A percentile compares a stretch with the other conserved stretches of the same genome.
phyloP scores from a whole-genome alignment of 805 yeast species.

The Cyberlindnera misumaiensis region DNA sequence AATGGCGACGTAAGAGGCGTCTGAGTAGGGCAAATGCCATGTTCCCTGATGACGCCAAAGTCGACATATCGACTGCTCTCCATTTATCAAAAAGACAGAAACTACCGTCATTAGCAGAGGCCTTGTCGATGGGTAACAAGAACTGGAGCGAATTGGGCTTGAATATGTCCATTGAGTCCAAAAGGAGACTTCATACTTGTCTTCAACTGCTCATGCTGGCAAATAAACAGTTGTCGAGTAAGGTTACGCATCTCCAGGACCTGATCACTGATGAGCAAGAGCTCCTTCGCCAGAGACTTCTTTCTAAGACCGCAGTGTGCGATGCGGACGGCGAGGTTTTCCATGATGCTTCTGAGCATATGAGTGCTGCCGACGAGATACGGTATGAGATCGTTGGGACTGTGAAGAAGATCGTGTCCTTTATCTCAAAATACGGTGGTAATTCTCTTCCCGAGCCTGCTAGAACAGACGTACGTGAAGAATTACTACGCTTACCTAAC shows the following conservation, averaged over 20 bases:
- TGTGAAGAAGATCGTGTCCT: constrained; percentile 78
- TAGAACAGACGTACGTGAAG: constrained; percentile 72
- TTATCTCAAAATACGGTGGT: constrained; percentile 81
- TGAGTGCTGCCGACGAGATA: constrained; percentile 32
- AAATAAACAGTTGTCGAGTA: constrained; percentile 62
- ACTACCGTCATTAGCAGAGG: constrained; percentile 30
- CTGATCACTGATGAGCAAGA: constrained; percentile 42
- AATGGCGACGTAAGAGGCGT: constrained; percentile 34
- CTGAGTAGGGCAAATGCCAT: constrained; percentile 21
- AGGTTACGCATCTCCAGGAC: constrained; percentile 59
- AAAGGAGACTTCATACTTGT: constrained; percentile 70
- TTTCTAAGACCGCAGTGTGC: not conserved
- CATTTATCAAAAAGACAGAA: constrained; percentile 22
- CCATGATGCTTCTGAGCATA: constrained; percentile 27
- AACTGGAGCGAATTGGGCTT: constrained; percentile 29
- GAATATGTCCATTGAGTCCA: constrained; percentile 58
- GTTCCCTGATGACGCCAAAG: constrained; percentile 24
- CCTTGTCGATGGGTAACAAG: constrained; percentile 28
- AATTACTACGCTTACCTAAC: constrained; percentile 66
- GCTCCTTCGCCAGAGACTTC: constrained; percentile 5
- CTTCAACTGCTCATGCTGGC: constrained; percentile 76
- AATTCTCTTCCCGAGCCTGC: constrained; percentile 71
- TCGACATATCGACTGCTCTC: constrained; percentile 7
- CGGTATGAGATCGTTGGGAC: constrained; percentile 83
- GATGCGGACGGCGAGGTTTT: constrained; percentile 24